Base-by-base conservation (phyloP, 1,284 basidiomycete genomes). In the Ceratobasidium sp. region DNA sequence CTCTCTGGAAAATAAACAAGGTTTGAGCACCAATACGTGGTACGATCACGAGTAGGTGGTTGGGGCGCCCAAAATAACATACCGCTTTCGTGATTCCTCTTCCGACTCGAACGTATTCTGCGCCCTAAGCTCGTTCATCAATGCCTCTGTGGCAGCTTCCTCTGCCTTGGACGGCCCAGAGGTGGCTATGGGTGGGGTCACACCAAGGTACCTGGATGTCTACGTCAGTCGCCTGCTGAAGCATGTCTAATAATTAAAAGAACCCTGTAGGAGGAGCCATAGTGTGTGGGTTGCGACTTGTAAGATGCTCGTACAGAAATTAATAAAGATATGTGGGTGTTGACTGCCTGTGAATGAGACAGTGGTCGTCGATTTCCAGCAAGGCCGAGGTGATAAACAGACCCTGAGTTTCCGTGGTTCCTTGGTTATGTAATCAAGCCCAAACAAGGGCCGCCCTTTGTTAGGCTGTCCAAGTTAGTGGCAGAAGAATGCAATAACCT, bases 121-220 rank as follows among this genome's bases (percentile, higher is more conserved):
- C 74, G 90, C 87, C 81, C 92, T 89, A 18, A 99, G 89, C 85
- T 99, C 97, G 75, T 94, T 92, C 93, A 96, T 94, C 80, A 97
- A 88, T 50, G 93, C 93, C 48, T 90, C 85, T 0, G 96, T 98
- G n/a, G 98, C 91, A 83, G 91, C 90, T 87, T 94, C 89, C 86
- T 94, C 89, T 83, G 90, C 87, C 82, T 91, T 87, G 80, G 87
- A 91, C 54, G 93, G 95, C 80, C 93, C 92, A 59, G 87, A 88
- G n/a, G 89, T 90, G 76, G 95, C 94, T 82, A 99, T 98, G 66
- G 97, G 97, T 65, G 96, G 94, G 18, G 97, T 99, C 46, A 95
- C 93, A 78, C 93, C 93, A 70, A 92, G 87, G 85, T 74, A 74
- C 46, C 71, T 74, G 20, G 27, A 50, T n/a, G 30, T 48, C 44